Evolutionary conservation across 192 early-diverging fungal species (phyloP), one percentile per base, ranked within the genome.

Genomic region (Coemansia sp.): DNA sequence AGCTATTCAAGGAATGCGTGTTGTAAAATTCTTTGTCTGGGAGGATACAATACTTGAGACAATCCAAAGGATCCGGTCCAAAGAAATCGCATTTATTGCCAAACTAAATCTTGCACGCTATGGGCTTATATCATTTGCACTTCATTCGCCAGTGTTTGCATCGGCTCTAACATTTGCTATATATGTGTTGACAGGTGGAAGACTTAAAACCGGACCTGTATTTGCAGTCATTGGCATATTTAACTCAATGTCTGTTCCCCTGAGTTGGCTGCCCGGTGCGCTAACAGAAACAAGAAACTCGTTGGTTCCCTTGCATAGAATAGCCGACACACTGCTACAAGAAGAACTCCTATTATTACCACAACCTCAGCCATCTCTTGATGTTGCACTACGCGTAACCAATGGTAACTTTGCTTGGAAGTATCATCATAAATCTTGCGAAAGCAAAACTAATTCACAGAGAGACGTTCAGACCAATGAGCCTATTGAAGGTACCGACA

Each of bases 11-110:
- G 86, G 85, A 2, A 84, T 89, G 25, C 77, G 73, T 45, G 81
- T 83, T 24, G 84, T 90, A 30, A 90, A 90, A 61, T 82, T 82
- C 17, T 90, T 84, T 69, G 85, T 83, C 17, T 88, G 83, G 83
- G 81, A 83, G 19, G 43, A 58, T 9, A 60, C 68, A 9, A 61
- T 80, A 10, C 53, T 65, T 8, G 54, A 64, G 23, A 62, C 19
- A 8, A 66, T 80, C 17, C 48, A 62, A 30, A 34, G 59, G 23
- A 55, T 66, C 19, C 77, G 77, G 46, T 40, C 41, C 24, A 68
- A 66, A 34, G 77, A 80, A 45, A 23, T 66, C 7, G n/a, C 17
- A 13, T 18, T 66, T 1, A 73, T 80, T 61, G 70, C 66, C 3
- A 41, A 55, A 18, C 57, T 80, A 25, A 73, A 73, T 41, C 41